Evolutionary conservation across 2,329 filamentous ascomycete species (phyloP).

Genomic region (Aspergillus cejpii): DNA sequence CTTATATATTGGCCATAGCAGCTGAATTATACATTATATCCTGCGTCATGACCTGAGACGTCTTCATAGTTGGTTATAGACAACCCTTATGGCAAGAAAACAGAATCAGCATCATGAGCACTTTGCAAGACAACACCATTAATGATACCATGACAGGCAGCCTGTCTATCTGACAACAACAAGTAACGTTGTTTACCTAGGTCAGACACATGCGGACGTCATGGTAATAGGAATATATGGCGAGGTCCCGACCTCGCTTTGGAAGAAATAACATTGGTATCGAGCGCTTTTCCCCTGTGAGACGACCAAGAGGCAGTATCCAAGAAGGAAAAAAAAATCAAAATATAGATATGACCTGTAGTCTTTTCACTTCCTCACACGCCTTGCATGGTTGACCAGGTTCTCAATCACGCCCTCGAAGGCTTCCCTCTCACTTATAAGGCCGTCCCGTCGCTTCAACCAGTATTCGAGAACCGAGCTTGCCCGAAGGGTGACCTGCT

Average conservation of each 20-base stretch:
- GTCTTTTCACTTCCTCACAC: conserved; percentile 62
- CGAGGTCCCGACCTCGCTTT: conserved; percentile 6
- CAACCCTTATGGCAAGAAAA: conserved; percentile 11
- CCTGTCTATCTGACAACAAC: neutral
- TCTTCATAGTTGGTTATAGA: neutral
- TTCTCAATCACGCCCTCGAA: conserved; percentile 98
- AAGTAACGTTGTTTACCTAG: neutral
- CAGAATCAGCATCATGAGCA: conserved; percentile 33
- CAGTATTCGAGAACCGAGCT: conserved; percentile 79
- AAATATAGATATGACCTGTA: conserved; percentile 10
- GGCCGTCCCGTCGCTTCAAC: conserved; percentile 77
- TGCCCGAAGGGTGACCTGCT: conserved; percentile 63
- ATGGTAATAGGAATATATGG: conserved; percentile 1
- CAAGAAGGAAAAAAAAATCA: conserved; percentile 10
- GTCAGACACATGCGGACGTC: neutral
- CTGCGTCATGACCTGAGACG: too few relatives aligned
- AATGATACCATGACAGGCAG: neutral
- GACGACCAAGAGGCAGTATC: conserved; percentile 26
- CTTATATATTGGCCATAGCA: too few relatives aligned
- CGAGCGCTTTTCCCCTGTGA: conserved; percentile 26
- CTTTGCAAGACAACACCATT: conserved; percentile 22
- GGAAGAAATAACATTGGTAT: conserved; percentile 6
- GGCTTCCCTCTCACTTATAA: conserved; percentile 82
- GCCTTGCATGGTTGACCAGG: conserved; percentile 81
- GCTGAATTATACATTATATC: too few relatives aligned